These are phyloP conservation scores for Tulasnella sp. DNA, from an alignment of 768 basidiomycete species.

Conservation along the genomic window DNA sequence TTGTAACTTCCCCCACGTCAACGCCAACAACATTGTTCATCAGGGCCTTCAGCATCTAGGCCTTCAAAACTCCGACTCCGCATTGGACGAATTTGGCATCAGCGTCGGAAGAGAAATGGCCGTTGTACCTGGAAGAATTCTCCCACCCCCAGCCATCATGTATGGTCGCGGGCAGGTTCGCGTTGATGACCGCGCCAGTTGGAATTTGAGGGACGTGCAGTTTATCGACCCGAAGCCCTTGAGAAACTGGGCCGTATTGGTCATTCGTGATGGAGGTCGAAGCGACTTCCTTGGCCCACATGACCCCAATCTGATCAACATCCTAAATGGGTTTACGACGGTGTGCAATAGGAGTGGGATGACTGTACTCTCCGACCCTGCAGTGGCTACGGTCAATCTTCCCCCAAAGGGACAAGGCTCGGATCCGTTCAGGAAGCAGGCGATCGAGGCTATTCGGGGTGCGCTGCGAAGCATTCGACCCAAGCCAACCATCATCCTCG, in stretches of 20 bases:
- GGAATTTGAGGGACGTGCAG: constrained; percentile 69
- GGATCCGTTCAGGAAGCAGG: constrained; percentile 54
- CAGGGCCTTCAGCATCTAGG: constrained; percentile 60
- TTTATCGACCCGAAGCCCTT: constrained; percentile 58
- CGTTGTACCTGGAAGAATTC: constrained; percentile 60
- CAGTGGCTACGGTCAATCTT: constrained; percentile 42
- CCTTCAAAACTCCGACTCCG: constrained; percentile 35
- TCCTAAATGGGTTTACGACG: constrained; percentile 52
- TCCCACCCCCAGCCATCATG: constrained; percentile 54
- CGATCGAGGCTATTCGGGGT: constrained; percentile 48
- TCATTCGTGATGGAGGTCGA: constrained; percentile 58
- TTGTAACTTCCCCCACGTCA: constrained; percentile 58
- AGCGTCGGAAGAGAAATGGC: constrained; percentile 57
- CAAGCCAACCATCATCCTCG: constrained; percentile 61
- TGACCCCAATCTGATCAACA: constrained; percentile 51
- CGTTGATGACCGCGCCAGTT: constrained; percentile 56
- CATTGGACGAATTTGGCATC: constrained; percentile 55
- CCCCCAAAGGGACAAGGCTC: constrained; percentile 46
- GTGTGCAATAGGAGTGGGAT: constrained; percentile 70
- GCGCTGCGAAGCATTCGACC: constrained; percentile 40
- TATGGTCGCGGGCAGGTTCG: constrained; percentile 45
- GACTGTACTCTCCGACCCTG: constrained; percentile 31
- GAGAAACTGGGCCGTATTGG: constrained; percentile 62
- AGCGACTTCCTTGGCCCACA: constrained; percentile 56
- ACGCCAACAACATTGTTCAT: constrained; percentile 55